Evolutionary conservation across 768 basidiomycete genomes (phyloP), one percentile per base, ranked within the genome.

Genomic region (Amyloporia xantha): DNA sequence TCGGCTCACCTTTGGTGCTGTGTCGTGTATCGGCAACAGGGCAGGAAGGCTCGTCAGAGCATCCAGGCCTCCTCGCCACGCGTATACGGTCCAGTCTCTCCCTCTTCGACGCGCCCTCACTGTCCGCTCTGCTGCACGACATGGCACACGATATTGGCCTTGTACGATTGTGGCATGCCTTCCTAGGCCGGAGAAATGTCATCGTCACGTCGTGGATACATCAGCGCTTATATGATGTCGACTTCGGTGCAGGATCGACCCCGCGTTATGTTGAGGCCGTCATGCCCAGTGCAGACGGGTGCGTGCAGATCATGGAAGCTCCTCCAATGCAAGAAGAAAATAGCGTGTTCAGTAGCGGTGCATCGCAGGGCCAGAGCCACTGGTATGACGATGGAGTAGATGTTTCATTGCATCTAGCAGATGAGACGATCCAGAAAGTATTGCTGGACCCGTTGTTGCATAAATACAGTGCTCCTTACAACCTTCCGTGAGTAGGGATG

Each of bases 151-250:
- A 65, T 45, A 45, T 52, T 6, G 61, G 59, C 47, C 57, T 67
- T 20, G 59, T 61, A 27, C 55, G 68, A 28, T 57, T 59, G 48
- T 68, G 71, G 67, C 60, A 54, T 28, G 66, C 59, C 30, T 72
- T 68, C 54, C 50, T 70, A 25, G 68, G 67, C 10, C 44, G 56
- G 39, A 51, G 64, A 28, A 61, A 70, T 41, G 53, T 57, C 7
- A 62, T 71, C 19, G 58, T 67, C 6, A 69, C 66, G 17, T 65
- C 67, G 21, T 71, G 69, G 68, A 49, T 67, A 42, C 41, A 59
- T 28, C 50, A 66, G 11, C 66, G 62, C 17, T 51, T 64, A 44
- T 63, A 68, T 30, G 64, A 65, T 33, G 52, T 69, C 7, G 64
- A 69, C 52, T 68, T 71, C 47, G 67, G 65, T 0, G 52, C 41